phyloP scores from a whole-genome alignment of 2,329 filamentous ascomycete genomes.

The Neonectria coccinea region DNA sequence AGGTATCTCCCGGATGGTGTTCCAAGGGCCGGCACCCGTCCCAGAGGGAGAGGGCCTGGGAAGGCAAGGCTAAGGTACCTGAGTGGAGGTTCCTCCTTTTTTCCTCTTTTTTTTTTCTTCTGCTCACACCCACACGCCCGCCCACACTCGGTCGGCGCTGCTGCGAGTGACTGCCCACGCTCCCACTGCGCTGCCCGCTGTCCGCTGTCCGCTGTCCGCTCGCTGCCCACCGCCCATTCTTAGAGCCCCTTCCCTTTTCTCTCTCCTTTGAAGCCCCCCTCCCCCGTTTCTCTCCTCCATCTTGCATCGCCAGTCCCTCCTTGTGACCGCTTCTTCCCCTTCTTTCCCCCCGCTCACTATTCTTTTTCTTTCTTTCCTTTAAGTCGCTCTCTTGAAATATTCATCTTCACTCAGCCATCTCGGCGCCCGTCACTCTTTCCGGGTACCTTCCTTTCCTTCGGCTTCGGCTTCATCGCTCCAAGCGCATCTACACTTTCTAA shows the following conservation, averaged over 20 bases:
- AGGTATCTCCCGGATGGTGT: conserved; percentile 15
- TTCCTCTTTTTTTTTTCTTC: conserved; percentile 12
- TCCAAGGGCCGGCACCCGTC: conserved; percentile 8
- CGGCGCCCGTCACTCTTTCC: conserved; percentile 66
- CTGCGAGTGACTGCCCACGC: conserved; percentile 18
- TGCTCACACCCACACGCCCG: conserved; percentile 18
- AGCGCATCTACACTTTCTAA: conserved; percentile 36
- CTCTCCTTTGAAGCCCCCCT: conserved; percentile 52
- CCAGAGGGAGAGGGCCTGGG: conserved; percentile 8
- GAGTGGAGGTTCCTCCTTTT: conserved; percentile 21
- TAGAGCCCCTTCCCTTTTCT: conserved; percentile 31
- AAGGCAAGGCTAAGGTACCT: conserved; percentile 23
- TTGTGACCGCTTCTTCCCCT: conserved; percentile 55
- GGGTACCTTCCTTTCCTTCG: conserved; percentile 59
- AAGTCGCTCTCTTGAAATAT: conserved; percentile 63
- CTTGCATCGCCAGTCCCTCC: conserved; percentile 51
- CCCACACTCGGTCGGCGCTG: conserved; percentile 11
- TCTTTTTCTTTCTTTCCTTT: conserved; percentile 61
- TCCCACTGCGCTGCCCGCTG: conserved; percentile 16
- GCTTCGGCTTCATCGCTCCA: conserved; percentile 49
- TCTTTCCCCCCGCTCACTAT: conserved; percentile 50
- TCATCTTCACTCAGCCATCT: conserved; percentile 50
- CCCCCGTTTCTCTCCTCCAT: conserved; percentile 53
- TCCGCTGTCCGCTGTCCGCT: conserved; percentile 16
- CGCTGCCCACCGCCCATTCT: conserved; percentile 30